Evolutionary conservation across 805 yeast genomes (phyloP).

Genomic region (Starmerella lactis-condensi): DNA sequence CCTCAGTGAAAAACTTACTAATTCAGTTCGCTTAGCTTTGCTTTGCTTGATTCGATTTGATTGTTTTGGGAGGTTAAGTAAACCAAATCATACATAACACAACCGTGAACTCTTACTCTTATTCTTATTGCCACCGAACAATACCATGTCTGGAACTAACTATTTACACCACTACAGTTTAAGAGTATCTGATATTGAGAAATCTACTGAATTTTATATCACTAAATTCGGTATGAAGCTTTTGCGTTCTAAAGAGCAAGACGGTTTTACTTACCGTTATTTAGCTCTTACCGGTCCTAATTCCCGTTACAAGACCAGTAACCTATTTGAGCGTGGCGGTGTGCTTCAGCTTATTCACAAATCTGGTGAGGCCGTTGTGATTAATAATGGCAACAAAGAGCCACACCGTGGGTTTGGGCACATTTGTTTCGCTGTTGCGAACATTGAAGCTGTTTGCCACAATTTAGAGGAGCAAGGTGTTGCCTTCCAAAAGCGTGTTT

Average conservation of each 20-base stretch:
- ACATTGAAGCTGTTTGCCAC: conserved; percentile 45
- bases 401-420: conserved; percentile 90
- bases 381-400: conserved; percentile 68
- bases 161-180: conserved; percentile 30
- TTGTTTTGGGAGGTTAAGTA: no score
- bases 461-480: conserved; percentile 44
- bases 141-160: neutral
- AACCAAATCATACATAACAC: no score
- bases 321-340: conserved; percentile 34
- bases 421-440: conserved; percentile 70
- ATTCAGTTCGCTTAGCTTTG: neutral
- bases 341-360: conserved; percentile 70
- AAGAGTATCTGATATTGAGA: conserved; percentile 65
- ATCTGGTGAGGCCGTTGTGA: conserved; percentile 48
- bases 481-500: conserved; percentile 58
- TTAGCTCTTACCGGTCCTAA: conserved; percentile 36
- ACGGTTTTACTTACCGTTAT: conserved; percentile 49
- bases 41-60: no score
- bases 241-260: conserved; percentile 34
- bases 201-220: conserved; percentile 53
- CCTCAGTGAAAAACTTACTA: no score
- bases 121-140: no score
- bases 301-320: conserved; percentile 23
- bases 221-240: conserved; percentile 57
- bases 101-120: no score